Evolutionary conservation across 164 flowering plant genomes (phyloP), one percentile per base, ranked within the genome.

Genomic region (Kingdonia uniflora): DNA sequence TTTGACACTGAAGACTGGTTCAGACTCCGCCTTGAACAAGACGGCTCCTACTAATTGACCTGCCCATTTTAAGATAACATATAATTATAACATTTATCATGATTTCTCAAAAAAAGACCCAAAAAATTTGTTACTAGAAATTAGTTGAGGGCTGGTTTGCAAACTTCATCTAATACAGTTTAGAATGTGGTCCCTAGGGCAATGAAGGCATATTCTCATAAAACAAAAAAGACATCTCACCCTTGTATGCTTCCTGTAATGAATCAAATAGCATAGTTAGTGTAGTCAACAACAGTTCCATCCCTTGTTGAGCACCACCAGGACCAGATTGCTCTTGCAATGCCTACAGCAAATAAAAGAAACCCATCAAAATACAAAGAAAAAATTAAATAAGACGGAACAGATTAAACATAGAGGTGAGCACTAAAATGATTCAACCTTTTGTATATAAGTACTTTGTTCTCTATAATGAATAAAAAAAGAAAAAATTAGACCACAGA

Each of bases 41-140:
- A 88, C 19, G 33, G 80, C 77, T 59, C 84, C 96, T 56, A 86
- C 95, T 67, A 88, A 73, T 72, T 89, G 67, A 63, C 89, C 98
- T 92, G 83, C 42, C 41, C 49, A 65, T 46, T 59, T 20, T 42
- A 65, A 15, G 51, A 3, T 4, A 29, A 29, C 35, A 29, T 3
- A 8, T 3, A 8, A 29, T 4, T 29, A 29, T 8, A 29, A 8
- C 6, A 29, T 29, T 29, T 8, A 29, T 29, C 35, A 29, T 29
- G 4, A 29, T 4, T 29, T 8, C 35, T 29, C 35, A 29, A 29
- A 29, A 29, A 29, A 29, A 29, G 35, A 3, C 8, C 6, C 35
- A 8, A 29, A 29, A 29, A 3, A 29, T 4, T 3, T 29, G 4
- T 29, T 29, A 29, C 35, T n/a, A n/a, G n/a, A n/a, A 4, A 8